Evolutionary conservation across 139 green algal genomes (phyloP).

Genomic region (Chlorella ohadii): DNA sequence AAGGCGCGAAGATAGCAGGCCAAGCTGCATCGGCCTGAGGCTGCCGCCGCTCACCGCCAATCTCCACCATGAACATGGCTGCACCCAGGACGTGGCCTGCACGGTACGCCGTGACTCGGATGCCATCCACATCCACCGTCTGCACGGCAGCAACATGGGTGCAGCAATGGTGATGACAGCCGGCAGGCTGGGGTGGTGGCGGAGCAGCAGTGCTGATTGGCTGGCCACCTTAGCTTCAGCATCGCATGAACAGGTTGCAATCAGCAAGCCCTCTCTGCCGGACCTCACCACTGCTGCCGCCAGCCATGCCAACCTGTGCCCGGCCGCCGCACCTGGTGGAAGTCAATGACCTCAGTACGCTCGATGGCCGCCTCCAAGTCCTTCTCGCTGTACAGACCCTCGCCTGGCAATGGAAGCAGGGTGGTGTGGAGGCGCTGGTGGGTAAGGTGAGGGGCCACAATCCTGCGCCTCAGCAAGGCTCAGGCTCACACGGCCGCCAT

Average conservation of each 20-base stretch:
- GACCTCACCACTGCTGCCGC: too few relatives aligned
- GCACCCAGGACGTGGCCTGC: conserved; percentile 97
- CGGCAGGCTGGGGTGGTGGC: too few relatives aligned
- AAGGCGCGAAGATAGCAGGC: too few relatives aligned
- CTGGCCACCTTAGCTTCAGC: too few relatives aligned
- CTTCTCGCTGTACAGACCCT: conserved; percentile 79
- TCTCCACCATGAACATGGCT: conserved; percentile 98
- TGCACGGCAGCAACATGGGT: conserved; percentile 36
- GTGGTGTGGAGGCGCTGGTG: not conserved
- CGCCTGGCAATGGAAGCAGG: not conserved
- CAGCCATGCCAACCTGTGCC: too few relatives aligned
- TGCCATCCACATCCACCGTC: conserved; percentile 84
- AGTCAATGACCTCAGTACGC: conserved; percentile 96
- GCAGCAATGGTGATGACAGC: too few relatives aligned
- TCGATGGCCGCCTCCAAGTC: conserved; percentile 89
- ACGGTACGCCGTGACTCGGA: conserved; percentile 88
- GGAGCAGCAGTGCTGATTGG: too few relatives aligned
- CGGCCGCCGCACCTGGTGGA: conserved; percentile 66
- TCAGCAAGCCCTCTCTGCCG: too few relatives aligned
- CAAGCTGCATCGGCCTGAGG: too few relatives aligned
- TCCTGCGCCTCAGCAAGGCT: not conserved
- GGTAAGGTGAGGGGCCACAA: too few relatives aligned
- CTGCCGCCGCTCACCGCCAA: conserved; percentile 60
- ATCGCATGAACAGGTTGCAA: too few relatives aligned
- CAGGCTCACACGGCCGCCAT: too few relatives aligned